Conservation (phyloP, 176 grass and related monocot genomes). For the Oryza rufipogon region DNA sequence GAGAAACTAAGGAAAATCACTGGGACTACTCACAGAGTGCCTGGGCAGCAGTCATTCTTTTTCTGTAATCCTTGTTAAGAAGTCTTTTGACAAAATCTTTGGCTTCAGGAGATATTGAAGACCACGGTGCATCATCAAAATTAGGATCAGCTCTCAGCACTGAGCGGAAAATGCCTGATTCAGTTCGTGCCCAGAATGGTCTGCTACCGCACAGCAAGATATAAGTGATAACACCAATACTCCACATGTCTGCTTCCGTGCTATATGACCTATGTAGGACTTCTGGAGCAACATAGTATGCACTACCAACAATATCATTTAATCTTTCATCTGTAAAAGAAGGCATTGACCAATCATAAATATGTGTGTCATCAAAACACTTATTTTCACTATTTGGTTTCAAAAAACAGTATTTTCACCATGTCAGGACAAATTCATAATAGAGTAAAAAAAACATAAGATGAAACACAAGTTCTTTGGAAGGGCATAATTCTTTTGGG, state of each 20-base stretch:
- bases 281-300: slow-evolving; percentile 99
- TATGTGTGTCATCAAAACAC: neutral
- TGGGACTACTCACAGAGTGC: slow-evolving; percentile 73
- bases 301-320: slow-evolving; percentile 99
- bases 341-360: slow-evolving; percentile 24
- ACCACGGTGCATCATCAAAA: slow-evolving; percentile 88
- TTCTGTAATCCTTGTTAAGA: slow-evolving; percentile 98
- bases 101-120: slow-evolving; percentile 72
- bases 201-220: slow-evolving; percentile 96
- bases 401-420: neutral
- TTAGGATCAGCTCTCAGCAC: slow-evolving; percentile 97
- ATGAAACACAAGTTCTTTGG: slow-evolving; percentile 2
- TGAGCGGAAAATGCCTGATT: slow-evolving; percentile 98
- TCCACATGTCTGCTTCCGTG: slow-evolving; percentile 99
- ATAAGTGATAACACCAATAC: slow-evolving; percentile 94
- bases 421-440: slow-evolving; percentile 15
- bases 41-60: slow-evolving; percentile 98
- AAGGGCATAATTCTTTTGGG: slow-evolving; percentile 24
- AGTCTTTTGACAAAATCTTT: slow-evolving; percentile 99
- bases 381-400: neutral
- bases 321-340: slow-evolving; percentile 89
- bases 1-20: neutral
- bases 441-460: slow-evolving; percentile 8
- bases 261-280: slow-evolving; percentile 96
- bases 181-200: slow-evolving; percentile 97